Base-by-base conservation (phyloP, 2,329 filamentous ascomycete species). In the Pestalotiopsis sp. region DNA sequence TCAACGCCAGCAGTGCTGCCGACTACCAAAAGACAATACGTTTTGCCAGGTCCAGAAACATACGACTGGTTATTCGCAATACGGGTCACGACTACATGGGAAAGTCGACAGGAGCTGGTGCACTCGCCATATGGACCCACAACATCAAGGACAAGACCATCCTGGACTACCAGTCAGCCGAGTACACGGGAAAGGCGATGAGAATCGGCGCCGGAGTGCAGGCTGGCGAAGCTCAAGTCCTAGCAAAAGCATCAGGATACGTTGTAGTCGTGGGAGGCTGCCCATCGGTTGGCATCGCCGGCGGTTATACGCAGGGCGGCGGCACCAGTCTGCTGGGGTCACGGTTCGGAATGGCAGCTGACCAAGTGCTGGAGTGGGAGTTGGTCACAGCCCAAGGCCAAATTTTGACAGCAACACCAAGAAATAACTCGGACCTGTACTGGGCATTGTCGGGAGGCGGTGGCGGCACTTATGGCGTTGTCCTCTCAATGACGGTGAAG, bases 361-460 rank as follows among this genome's bases (percentile, higher is more conserved):
- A 92, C 71, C 84, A 91, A 62, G 82, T 85, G 0, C 80, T 92
- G 0, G 82, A 86, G 70, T 87, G 81, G 69, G 82, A 89, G 68
- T 86, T 89, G 1, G 81, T 91, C n/a, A 86, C 84, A 7, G 85
- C 82, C 0, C 74, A 76, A 17, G 87, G 88, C 2, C 68, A 81
- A 17, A 73, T 84, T n/a, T 70, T 89, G 1, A 83, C 77, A 2
- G 87, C 87, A 0, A 84, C 81, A 3, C 81, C 79, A 0, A 74
- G 73, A 0, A 70, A 84, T 39, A 86, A 91, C 71, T 68, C 80
- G 0, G 89, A 91, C 65, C 80, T 92, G 1, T 91, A 88, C 79
- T 92, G 89, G 89, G 90, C 89, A 1, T 77, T 91, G 1, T 81
- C 82, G 57, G 88, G 89, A 3, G 88, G 89, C 0, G 89, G 90